Conservation (phyloP, 2,329 filamentous ascomycete genomes). For the Cordyceps militaris region DNA sequence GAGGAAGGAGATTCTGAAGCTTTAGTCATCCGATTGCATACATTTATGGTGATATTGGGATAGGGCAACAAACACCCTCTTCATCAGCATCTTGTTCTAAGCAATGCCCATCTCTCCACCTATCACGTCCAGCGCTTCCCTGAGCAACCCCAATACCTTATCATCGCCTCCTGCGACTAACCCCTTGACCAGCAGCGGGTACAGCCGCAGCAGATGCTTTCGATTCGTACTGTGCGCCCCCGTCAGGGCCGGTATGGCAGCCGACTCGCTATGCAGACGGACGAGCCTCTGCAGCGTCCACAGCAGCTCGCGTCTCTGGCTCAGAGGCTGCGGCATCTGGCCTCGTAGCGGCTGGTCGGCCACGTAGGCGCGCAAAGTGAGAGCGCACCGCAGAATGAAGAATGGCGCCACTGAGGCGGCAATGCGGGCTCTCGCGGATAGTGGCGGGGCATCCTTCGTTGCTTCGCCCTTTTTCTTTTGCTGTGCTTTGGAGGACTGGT, state of each 20-base stretch:
- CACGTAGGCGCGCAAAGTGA: conserved; percentile 77
- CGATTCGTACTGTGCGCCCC: conserved; percentile 48
- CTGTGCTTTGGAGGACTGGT: conserved; percentile 23
- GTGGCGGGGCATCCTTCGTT: not conserved
- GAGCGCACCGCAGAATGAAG: conserved; percentile 71
- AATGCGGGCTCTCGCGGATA: conserved; percentile 48
- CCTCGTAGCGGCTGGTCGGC: conserved; percentile 88
- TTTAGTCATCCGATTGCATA: no score
- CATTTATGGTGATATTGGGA: conserved; percentile 15
- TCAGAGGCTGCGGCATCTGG: conserved; percentile 78
- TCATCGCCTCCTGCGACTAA: conserved; percentile 52
- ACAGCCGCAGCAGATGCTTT: conserved; percentile 74
- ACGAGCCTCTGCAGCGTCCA: conserved; percentile 63
- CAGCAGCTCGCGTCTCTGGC: conserved; percentile 70
- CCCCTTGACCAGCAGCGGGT: conserved; percentile 66
- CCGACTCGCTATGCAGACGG: conserved; percentile 59
- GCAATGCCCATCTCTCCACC: conserved; percentile 46
- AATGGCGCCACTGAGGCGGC: conserved; percentile 72
- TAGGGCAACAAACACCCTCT: not conserved
- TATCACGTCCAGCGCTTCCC: conserved; percentile 55
- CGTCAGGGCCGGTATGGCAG: conserved; percentile 55
- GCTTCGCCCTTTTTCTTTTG: not conserved
- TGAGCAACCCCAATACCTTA: conserved; percentile 50
- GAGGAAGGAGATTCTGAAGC: not conserved
- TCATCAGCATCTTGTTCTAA: not conserved